A percentile compares a stretch with the other conserved stretches of the same genome.
phyloP scores from a whole-genome alignment of 306 rosid genomes.

The Senna siamea region DNA sequence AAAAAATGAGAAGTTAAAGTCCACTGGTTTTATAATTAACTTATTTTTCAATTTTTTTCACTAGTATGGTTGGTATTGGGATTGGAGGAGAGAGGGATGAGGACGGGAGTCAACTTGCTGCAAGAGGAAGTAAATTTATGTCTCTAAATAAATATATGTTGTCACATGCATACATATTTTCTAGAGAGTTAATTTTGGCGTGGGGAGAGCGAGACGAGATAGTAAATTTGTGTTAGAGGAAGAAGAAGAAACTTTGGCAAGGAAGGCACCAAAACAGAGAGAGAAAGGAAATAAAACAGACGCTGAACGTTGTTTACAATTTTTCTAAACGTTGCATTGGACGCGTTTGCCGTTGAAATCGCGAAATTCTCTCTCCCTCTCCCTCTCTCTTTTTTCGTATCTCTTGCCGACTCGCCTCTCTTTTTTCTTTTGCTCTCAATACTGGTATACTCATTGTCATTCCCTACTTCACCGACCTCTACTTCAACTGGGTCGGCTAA shows the following conservation, averaged over 20 bases:
- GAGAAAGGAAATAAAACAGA: not conserved
- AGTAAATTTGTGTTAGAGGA: no score
- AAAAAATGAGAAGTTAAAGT: no score
- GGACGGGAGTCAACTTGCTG: not conserved
- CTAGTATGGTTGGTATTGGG: not conserved
- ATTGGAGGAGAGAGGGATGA: not conserved
- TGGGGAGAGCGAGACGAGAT: no score
- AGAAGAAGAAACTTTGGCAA: not conserved
- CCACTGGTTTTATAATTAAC: no score
- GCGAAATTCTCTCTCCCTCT: conserved; percentile 14
- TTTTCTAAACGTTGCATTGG: not conserved
- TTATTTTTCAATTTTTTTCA: no score
- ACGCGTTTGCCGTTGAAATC: conserved; percentile 38
- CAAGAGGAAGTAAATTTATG: not conserved
- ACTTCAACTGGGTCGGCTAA: not conserved
- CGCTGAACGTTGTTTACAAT: conserved; percentile 35
- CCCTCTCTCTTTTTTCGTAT: not conserved
- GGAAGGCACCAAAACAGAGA: not conserved
- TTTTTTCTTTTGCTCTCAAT: not conserved
- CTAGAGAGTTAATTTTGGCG: not conserved
- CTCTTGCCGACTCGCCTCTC: not conserved
- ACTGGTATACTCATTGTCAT: conserved; percentile 17
- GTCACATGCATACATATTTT: not conserved
- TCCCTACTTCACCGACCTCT: conserved; percentile 36
- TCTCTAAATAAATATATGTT: not conserved